These are phyloP conservation scores for Diaporthe batatas DNA, from an alignment of 2,329 filamentous ascomycete genomes.

Conservation along the genomic window DNA sequence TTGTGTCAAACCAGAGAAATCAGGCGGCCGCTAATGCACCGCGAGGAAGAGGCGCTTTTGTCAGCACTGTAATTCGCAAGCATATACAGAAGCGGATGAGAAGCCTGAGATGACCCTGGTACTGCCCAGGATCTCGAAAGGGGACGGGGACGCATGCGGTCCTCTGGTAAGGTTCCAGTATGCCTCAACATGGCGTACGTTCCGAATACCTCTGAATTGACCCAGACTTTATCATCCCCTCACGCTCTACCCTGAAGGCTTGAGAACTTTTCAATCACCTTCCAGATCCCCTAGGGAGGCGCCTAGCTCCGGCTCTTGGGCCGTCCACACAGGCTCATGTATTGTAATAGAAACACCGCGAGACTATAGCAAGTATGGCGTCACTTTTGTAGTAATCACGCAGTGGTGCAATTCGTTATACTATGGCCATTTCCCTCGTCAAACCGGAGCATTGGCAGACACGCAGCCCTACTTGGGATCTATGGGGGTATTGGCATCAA, in stretches of 20 bases:
- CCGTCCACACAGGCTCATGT: not conserved
- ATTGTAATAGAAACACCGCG: too few species aligned
- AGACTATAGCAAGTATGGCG: too few species aligned
- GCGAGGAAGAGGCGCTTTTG: not conserved
- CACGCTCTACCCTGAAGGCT: not conserved
- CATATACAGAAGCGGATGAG: constrained; percentile 14
- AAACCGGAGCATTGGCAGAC: not conserved
- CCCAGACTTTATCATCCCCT: not conserved
- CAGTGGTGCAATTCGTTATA: too few species aligned
- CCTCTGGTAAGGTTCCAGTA: not conserved
- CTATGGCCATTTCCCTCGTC: not conserved
- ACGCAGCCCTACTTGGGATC: not conserved
- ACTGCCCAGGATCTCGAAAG: not conserved
- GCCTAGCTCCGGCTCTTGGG: not conserved
- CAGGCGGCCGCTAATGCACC: constrained; percentile 32
- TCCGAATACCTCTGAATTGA: not conserved
- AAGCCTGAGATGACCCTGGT: constrained; percentile 2
- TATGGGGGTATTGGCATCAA: not conserved
- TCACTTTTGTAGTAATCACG: too few species aligned
- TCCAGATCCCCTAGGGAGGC: not conserved
- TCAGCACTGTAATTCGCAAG: constrained; percentile 27
- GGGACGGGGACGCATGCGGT: not conserved
- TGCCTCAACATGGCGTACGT: not conserved
- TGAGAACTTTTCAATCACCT: not conserved
- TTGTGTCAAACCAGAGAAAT: constrained; percentile 5